Base-by-base conservation (phyloP, 768 basidiomycete species). In the Boletus pseudopeckii region DNA sequence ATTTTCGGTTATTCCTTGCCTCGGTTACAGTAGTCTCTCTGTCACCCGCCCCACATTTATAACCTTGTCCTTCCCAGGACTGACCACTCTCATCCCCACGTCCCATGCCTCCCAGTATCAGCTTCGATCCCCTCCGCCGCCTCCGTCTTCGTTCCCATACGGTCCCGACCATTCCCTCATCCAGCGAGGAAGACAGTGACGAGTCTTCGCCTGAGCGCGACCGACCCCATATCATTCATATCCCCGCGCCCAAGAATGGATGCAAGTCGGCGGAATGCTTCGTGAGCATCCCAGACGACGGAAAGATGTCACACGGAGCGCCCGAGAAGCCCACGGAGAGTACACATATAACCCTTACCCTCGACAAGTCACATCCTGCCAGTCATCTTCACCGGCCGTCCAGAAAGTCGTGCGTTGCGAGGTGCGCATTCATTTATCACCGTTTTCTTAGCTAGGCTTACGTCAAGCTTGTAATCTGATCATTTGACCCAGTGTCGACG, bases 111-210 rank as follows among this genome's bases (percentile, higher is more conserved):
- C n/a, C 32, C 1, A 57, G 13, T 17, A 15, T 42, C 1, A 9
- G 2, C 6, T 50, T 70, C 20, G 52, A 58, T 18, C 56, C 53
- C 34, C 56, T 68, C 51, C 68, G 62, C 17, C 70, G 60, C 18
- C 45, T 68, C 18, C 70, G 68, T 10, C 54, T 37, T 9, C 58
- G 65, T 17, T 41, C 55, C 17, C 26, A 17, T 17, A 33, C 42
- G 3, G 32, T 15, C 15, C 38, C 53, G n/a, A 9, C 28, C 14
- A 39, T 10, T 17, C 41, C 44, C 2, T 13, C 55, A 0, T 36
- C 57, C 0, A 50, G 32, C n/a, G 64, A 70, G 45, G 50, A 62
- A 1, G 67, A 67, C 58, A 70, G 48, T 13, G 70, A 70, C 18
- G 52, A 46, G 10, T 61, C 57, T 13, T 61, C 67, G 0, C 64